A percentile compares a stretch with the other conserved stretches of the same genome.
Evolutionary conservation across 192 early-diverging fungal genomes (phyloP).

Genomic region (Irineochytrium annulatum): DNA sequence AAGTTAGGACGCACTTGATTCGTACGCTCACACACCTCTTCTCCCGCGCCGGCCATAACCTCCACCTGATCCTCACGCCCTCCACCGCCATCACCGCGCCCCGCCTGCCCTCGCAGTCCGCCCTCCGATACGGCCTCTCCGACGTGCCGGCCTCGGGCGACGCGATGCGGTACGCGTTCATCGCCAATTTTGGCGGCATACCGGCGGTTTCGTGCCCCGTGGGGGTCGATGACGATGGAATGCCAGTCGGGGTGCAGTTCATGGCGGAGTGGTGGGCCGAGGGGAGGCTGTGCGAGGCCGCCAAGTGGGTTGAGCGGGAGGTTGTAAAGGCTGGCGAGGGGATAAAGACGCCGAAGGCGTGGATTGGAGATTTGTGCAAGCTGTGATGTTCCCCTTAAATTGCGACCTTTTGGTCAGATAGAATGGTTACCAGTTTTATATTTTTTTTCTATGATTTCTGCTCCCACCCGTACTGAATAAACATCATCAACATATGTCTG

Average conservation of each 20-base stretch:
- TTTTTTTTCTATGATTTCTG: too few species aligned
- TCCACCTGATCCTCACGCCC: conserved; percentile 54
- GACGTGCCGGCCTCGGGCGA: conserved; percentile 42
- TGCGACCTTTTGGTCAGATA: too few species aligned
- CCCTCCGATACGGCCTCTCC: conserved; percentile 41
- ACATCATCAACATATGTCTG: too few species aligned
- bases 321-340: neutral
- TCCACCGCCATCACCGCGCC: conserved; percentile 58
- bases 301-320: conserved; percentile 22
- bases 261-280: conserved; percentile 68
- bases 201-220: conserved; percentile 59
- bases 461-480: too few species aligned
- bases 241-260: conserved; percentile 66
- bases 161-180: conserved; percentile 49
- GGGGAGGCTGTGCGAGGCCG: conserved; percentile 39
- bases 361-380: neutral
- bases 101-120: conserved; percentile 35
- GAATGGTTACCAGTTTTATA: too few species aligned
- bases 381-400: too few species aligned
- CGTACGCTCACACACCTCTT: neutral
- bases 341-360: neutral
- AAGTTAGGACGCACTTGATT: conserved; percentile 18
- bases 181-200: conserved; percentile 65
- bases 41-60: neutral
- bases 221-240: conserved; percentile 46